Evolutionary conservation across 768 basidiomycete species (phyloP), one percentile per base, ranked within the genome.

Genomic region (Termitomyces sp.): DNA sequence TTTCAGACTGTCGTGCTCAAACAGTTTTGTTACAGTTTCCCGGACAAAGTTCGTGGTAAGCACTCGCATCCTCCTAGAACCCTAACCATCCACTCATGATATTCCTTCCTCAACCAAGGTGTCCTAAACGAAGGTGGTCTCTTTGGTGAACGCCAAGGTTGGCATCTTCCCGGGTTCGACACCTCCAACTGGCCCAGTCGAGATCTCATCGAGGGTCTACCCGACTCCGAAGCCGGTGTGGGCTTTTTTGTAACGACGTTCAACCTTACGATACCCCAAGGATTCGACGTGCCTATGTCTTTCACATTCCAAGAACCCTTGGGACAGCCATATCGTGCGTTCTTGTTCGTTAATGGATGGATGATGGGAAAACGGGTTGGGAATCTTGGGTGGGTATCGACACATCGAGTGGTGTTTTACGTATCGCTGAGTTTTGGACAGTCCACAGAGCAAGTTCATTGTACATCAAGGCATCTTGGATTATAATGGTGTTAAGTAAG

Each of bases 281-380:
- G 79, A 22, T 72, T 84, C n/a, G 92, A 94, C 66, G 81, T 84
- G 5, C 83, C 84, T 63, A 74, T 93, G 66, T 89, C 88, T 15
- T 91, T 93, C 69, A 84, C 79, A 0, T 93, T 92, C 68, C 81
- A 86, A 52, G 80, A 86, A 51, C 71, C 79, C 1, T 68, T 77
- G 7, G 79, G 79, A 4, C 86, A 89, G 66, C 81, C 89, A 24
- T 93, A 92, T 67, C 82, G 91, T 16, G 86, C 87, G 3, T 78
- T 85, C 48, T 65, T 94, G 45, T 93, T 90, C 61, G 88, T 94
- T 20, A 93, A 94, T 66, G 92, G 92, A 13, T 94, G 92, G 92
- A 88, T 89, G 84, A 91, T 91, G 84, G 92, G 92, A 9, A 93
- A 92, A 74, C 72, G 86, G 20, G 80, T 89, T n/a, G 85, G 75